Conservation (phyloP, 768 basidiomycete species). For the Pisolithus tinctorius region DNA sequence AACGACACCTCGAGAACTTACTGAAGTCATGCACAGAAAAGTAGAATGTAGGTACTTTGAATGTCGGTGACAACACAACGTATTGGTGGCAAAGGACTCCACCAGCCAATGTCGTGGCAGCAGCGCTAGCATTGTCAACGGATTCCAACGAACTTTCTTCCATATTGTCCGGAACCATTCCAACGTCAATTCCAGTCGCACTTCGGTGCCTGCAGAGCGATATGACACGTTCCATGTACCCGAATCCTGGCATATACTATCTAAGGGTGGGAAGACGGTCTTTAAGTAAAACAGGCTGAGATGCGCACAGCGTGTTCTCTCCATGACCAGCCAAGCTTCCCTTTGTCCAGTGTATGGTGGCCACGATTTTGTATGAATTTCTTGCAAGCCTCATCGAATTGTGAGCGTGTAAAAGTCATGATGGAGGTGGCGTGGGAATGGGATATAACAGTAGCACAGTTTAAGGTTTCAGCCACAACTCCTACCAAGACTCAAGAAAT, state of each 20-base stretch:
- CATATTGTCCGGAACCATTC: constrained; percentile 7
- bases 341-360: neutral
- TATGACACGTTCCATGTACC: constrained; percentile 40
- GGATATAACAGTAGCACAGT: constrained; percentile 29
- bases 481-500: constrained; percentile 39
- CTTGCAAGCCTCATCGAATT: constrained; percentile 58
- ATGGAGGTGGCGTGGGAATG: constrained; percentile 36
- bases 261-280: constrained; percentile 6
- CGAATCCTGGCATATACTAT: constrained; percentile 33
- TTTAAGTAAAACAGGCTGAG: constrained; percentile 2
- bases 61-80: constrained; percentile 72
- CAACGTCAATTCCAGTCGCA: constrained; percentile 6
- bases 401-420: constrained; percentile 39
- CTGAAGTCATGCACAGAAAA: constrained; percentile 64
- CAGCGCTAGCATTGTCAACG: constrained; percentile 33
- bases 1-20: constrained; percentile 36
- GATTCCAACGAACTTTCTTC: constrained; percentile 10
- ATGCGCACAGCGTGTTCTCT: constrained; percentile 49
- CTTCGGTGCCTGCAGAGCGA: constrained; percentile 13
- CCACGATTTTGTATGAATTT: constrained; percentile 35
- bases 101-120: constrained; percentile 21
- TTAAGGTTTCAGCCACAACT: constrained; percentile 61
- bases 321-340: constrained; percentile 48
- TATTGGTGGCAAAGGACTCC: constrained; percentile 52
- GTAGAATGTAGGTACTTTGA: constrained; percentile 79